Percentiles rank a stretch among this genome's conserved stretches.
phyloP scores from a whole-genome alignment of 208 protist genomes.

The Naegleria lovaniensis region DNA sequence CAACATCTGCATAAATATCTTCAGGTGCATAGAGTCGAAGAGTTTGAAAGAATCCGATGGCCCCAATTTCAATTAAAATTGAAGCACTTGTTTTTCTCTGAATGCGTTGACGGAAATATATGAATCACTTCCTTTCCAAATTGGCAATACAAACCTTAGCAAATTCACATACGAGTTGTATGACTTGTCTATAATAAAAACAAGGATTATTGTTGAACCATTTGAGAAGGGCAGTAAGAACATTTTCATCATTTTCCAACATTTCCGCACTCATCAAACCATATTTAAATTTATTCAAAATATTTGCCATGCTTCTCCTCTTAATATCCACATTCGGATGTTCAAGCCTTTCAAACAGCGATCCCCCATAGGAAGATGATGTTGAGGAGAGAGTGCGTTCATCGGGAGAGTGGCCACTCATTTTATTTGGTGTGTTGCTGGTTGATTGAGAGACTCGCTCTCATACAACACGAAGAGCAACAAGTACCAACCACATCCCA shows the following conservation, averaged over 20 bases:
- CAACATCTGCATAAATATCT: not conserved
- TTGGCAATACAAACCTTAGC: not conserved
- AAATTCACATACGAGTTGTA: not conserved
- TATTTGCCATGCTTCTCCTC: not conserved
- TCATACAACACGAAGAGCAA: no score
- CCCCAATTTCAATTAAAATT: not conserved
- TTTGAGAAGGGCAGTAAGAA: not conserved
- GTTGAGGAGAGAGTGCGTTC: no score
- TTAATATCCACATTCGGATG: not conserved
- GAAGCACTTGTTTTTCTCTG: not conserved
- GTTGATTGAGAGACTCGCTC: no score
- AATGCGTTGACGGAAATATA: no score
- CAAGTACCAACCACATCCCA: no score
- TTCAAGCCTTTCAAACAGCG: not conserved
- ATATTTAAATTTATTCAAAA: slow-evolving; percentile 8
- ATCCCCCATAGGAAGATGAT: not conserved
- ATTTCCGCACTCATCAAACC: not conserved
- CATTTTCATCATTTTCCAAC: not conserved
- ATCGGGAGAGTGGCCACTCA: no score
- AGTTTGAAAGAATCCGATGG: not conserved
- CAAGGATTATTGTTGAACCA: slow-evolving; percentile 4
- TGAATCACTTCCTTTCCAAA: no score
- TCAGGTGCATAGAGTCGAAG: not conserved
- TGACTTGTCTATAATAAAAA: not conserved
- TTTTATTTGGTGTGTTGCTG: no score